Evolutionary conservation across 2,329 filamentous ascomycete species (phyloP).

Genomic region (Colletotrichum sp.): DNA sequence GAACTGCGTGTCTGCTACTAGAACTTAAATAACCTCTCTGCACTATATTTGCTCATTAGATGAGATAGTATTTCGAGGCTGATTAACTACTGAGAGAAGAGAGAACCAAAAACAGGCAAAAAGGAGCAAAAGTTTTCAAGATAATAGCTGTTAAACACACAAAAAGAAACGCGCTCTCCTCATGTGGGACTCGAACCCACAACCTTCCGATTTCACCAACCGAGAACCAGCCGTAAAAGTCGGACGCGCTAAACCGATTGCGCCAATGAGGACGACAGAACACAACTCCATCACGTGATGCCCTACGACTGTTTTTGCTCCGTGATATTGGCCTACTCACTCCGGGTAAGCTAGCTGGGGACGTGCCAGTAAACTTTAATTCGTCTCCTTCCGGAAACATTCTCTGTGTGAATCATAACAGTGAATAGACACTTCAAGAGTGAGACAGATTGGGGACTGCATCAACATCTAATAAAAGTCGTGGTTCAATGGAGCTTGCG

Average conservation of each 20-base stretch:
- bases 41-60: not conserved
- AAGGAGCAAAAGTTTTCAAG: too few species aligned
- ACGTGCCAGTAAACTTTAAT: not conserved
- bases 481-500: not conserved
- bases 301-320: rapidly evolving
- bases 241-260: constrained; percentile 14
- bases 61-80: not conserved
- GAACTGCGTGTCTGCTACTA: not conserved
- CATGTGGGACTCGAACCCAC: constrained; percentile 15
- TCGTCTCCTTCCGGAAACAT: not conserved
- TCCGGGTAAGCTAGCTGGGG: not conserved
- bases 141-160: not conserved
- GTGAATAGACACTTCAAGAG: not conserved
- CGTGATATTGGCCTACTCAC: not conserved
- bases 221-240: not conserved
- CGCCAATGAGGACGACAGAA: not conserved
- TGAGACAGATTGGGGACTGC: not conserved
- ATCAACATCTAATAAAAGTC: not conserved
- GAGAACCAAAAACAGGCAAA: not conserved
- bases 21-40: not conserved
- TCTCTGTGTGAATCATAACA: not conserved
- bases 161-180: not conserved
- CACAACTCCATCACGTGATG: not conserved
- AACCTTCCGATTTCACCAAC: not conserved
- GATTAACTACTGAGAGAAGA: not conserved